A percentile compares a stretch with the other conserved stretches of the same genome.
Evolutionary conservation across 2,329 filamentous ascomycete genomes (phyloP).

Genomic region (Nemania abortiva): DNA sequence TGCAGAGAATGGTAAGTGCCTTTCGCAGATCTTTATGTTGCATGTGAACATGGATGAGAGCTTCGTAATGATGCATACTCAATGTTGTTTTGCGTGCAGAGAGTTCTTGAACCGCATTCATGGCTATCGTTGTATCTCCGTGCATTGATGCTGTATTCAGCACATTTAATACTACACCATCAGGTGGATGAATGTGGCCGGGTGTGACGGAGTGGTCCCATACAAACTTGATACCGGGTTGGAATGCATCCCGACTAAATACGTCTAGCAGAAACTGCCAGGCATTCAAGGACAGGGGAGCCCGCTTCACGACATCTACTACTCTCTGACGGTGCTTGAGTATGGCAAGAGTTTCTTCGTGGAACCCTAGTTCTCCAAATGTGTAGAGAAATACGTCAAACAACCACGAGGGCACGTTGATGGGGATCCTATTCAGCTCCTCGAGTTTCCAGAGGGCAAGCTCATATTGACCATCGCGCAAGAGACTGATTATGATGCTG

Average conservation of each 20-base stretch:
- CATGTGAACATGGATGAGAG: constrained; percentile 78
- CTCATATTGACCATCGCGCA: constrained; percentile 87
- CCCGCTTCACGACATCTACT: constrained; percentile 30
- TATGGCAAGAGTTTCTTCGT: constrained; percentile 80
- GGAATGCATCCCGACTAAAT: constrained; percentile 74
- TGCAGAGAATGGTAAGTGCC: constrained; percentile 76
- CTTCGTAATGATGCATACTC: constrained; percentile 79
- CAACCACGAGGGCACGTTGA: constrained; percentile 76
- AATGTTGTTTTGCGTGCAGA: constrained; percentile 69
- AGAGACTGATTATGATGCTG: constrained; percentile 76
- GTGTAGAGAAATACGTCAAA: constrained; percentile 81
- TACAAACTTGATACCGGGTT: constrained; percentile 73
- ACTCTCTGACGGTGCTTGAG: constrained; percentile 68
- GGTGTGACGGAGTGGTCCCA: constrained; percentile 75
- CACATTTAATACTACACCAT: constrained; percentile 74
- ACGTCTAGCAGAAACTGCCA: constrained; percentile 81
- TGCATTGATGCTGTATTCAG: constrained; percentile 78
- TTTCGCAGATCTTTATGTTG: constrained; percentile 69
- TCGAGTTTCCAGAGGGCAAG: constrained; percentile 79
- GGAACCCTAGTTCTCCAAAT: constrained; percentile 77
- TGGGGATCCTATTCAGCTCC: constrained; percentile 69
- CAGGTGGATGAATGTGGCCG: constrained; percentile 71
- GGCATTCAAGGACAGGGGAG: constrained; percentile 42
- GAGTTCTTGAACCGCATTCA: constrained; percentile 76
- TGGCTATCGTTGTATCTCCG: constrained; percentile 76